Conservation (phyloP, 2,329 filamentous ascomycete species). For the Diaporthe ilicicola region DNA sequence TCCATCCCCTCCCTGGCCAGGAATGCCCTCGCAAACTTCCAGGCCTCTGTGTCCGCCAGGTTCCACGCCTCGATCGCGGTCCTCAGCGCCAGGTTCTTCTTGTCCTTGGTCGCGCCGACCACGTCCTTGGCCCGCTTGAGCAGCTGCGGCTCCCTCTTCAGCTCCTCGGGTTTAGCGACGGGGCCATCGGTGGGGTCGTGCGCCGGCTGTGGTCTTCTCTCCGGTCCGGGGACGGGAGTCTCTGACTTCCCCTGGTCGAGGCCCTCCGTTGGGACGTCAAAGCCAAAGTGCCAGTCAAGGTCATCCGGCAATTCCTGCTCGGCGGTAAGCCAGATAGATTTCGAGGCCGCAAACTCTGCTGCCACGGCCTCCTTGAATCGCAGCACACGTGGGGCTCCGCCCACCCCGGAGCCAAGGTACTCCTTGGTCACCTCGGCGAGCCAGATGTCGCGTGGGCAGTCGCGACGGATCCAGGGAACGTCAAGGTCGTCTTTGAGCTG, state of each 20-base stretch:
- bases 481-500: slow-evolving; percentile 69
- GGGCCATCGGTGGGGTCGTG: slow-evolving; percentile 58
- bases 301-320: slow-evolving; percentile 71
- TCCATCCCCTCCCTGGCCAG: slow-evolving; percentile 70
- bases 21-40: slow-evolving; percentile 77
- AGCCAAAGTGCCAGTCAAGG: slow-evolving; percentile 90
- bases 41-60: slow-evolving; percentile 78
- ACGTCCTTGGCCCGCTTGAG: slow-evolving; percentile 57
- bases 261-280: slow-evolving; percentile 71
- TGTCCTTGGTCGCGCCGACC: slow-evolving; percentile 48
- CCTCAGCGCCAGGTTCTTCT: slow-evolving; percentile 55
- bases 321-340: slow-evolving; percentile 84
- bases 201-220: slow-evolving; percentile 61
- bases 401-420: slow-evolving; percentile 69
- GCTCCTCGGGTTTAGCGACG: slow-evolving; percentile 59
- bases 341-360: slow-evolving; percentile 67
- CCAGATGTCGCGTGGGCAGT: slow-evolving; percentile 82
- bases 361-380: slow-evolving; percentile 85
- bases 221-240: slow-evolving; percentile 66
- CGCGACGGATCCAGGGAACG: slow-evolving; percentile 70
- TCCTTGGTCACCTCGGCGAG: slow-evolving; percentile 75
- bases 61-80: slow-evolving; percentile 72
- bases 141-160: slow-evolving; percentile 62
- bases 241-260: slow-evolving; percentile 62
- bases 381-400: slow-evolving; percentile 71